Percentiles rank a stretch among this genome's conserved stretches.
phyloP scores from a whole-genome alignment of 2,329 filamentous ascomycete genomes.

The Ceratocystis variospora region DNA sequence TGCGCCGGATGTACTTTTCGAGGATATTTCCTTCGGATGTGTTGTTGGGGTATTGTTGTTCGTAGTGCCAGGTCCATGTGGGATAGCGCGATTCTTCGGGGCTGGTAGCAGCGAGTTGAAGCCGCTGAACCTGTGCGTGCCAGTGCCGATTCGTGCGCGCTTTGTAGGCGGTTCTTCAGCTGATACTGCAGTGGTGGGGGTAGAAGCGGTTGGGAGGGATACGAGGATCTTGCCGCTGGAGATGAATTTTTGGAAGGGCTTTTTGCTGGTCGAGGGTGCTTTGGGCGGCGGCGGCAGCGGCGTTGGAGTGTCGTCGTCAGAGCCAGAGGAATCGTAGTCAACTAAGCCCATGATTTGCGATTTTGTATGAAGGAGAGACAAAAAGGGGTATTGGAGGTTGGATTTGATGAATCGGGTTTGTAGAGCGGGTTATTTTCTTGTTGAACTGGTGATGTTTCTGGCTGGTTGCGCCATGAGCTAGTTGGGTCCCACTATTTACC shows the following conservation, averaged over 20 bases:
- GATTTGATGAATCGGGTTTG: background rate
- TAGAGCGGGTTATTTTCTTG: too few species aligned
- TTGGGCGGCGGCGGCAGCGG: constrained; percentile 25
- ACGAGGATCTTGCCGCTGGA: constrained; percentile 76
- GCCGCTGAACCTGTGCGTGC: constrained; percentile 55
- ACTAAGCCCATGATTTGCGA: constrained; percentile 54
- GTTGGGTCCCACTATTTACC: too few species aligned
- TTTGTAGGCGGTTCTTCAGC: constrained; percentile 49
- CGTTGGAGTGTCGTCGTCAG: constrained; percentile 42
- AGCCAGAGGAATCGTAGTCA: constrained; percentile 66
- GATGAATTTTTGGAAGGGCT: constrained; percentile 64
- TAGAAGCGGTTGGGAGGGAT: constrained; percentile 47
- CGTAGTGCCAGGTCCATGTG: constrained; percentile 20
- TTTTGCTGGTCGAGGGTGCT: constrained; percentile 30
- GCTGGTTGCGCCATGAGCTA: too few species aligned
- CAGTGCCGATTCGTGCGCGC: constrained; percentile 46
- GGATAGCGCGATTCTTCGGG: constrained; percentile 48
- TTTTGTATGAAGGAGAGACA: background rate
- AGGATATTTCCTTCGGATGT: constrained; percentile 18
- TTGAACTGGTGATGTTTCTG: too few species aligned
- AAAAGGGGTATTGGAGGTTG: background rate
- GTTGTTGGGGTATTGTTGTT: constrained; percentile 14
- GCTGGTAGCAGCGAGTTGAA: constrained; percentile 81
- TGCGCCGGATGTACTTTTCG: background rate
- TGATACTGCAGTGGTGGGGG: constrained; percentile 26